phyloP scores from a whole-genome alignment of 495 filamentous ascomycete species.

The Podospora conica region DNA sequence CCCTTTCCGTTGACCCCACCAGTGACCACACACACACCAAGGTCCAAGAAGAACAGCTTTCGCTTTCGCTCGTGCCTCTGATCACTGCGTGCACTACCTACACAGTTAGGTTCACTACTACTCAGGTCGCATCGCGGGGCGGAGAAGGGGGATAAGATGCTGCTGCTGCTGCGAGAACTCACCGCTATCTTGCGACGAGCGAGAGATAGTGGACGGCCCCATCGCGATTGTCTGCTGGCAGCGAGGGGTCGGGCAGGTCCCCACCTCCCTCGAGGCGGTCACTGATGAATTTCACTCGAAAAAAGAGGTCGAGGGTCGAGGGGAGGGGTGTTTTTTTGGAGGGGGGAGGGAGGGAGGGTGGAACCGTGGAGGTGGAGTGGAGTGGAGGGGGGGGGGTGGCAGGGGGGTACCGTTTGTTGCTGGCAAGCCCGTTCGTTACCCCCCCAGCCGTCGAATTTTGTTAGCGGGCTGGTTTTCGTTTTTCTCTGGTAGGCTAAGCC shows the following conservation, averaged over 20 bases:
- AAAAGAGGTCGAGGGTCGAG: neutral
- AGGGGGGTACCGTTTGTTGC: neutral
- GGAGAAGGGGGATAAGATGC: neutral
- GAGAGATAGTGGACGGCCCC: neutral
- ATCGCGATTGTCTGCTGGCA: neutral
- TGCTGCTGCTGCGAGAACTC: conserved; percentile 6
- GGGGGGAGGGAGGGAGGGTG: neutral
- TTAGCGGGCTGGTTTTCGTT: conserved; percentile 11
- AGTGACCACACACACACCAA: neutral
- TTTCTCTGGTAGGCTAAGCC: conserved; percentile 10
- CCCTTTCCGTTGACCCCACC: conserved; percentile 10
- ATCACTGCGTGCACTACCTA: neutral
- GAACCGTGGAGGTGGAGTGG: too few relatives aligned
- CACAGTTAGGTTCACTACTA: neutral
- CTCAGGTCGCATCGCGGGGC: neutral
- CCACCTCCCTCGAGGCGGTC: neutral
- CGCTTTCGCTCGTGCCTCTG: neutral
- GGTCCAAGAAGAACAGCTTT: conserved; percentile 6
- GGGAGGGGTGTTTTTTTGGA: neutral
- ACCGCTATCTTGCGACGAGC: conserved; percentile 7
- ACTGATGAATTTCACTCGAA: neutral
- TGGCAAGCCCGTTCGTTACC: neutral
- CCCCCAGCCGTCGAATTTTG: conserved; percentile 13
- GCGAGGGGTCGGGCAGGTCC: neutral
- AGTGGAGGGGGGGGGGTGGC: neutral